Evolutionary conservation across 2,329 filamentous ascomycete genomes (phyloP), one percentile per base, ranked within the genome.

Genomic region (Grosmannia huntii): DNA sequence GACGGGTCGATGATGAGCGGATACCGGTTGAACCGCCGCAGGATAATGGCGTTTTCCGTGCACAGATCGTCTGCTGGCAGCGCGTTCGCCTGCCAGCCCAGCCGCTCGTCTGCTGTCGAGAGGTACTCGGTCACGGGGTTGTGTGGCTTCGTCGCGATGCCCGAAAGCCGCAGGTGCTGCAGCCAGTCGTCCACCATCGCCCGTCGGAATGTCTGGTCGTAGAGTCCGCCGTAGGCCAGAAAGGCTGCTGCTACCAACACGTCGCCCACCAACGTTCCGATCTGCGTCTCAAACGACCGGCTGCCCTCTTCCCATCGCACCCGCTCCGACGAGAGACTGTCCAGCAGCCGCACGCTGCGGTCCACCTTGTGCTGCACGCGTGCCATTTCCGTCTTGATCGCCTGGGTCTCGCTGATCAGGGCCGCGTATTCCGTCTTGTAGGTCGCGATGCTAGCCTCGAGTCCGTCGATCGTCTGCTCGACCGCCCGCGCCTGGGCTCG

Each of bases 1-100:
- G 94, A 97, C 1, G 95, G 95, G 71, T 99, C 94, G 69, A 99
- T 96, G 71, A 99, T 97, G 61, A 99, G 82, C 51, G 95, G 94
- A 71, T 99, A 99, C 63, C 94, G 84, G 75, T 99, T 99, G 84
- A 96, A 99, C 60, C 94, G 86, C 76, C 97, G 90, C 61, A 99
- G 82, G 64, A 99, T 87, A 67, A 99, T 96, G 51, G 95, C 94
- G 68, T 99, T 99, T 72, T 99, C 94, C 0, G 94, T 99, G 78
- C 94, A 99, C 48, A 99, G 81, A 68, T 99, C 94, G 69, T 99
- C 94, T 5, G 96, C 92, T 2, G 95, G 94, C 55, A 99, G 76
- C 19, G 86, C 86, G 69, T 99, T 89, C 66, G 91, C 87, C 74
- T 99, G 95, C 94, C 94, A 99, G 62, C 87, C 83, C 38, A 99